These are phyloP conservation scores for Suillus subaureus DNA, from an alignment of 768 basidiomycete species.

Conservation along the genomic window DNA sequence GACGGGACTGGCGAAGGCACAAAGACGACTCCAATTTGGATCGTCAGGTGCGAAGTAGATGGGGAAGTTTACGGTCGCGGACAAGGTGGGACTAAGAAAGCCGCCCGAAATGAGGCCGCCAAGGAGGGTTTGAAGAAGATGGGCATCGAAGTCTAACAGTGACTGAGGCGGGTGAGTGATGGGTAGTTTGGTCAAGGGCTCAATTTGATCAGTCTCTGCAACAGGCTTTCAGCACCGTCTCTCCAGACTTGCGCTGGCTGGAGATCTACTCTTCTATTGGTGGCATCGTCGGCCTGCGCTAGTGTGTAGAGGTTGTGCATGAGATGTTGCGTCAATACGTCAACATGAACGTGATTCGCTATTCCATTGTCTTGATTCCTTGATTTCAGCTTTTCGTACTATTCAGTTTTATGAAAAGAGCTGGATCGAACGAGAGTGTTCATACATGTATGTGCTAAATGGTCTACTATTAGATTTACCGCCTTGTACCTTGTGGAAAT, in stretches of 20 bases:
- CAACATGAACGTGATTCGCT: background rate
- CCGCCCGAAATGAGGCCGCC: constrained; percentile 80
- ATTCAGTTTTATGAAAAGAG: background rate
- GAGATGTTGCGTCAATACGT: constrained; percentile 22
- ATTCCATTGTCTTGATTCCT: background rate
- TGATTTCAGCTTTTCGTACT: constrained; percentile 1
- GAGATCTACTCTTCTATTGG: constrained; percentile 17
- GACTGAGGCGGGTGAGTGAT: constrained; percentile 10
- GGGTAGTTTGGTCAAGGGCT: constrained; percentile 25
- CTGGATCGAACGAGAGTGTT: constrained; percentile 12
- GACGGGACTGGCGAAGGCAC: constrained; percentile 48
- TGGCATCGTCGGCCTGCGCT: constrained; percentile 45
- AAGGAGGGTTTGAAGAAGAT: constrained; percentile 67
- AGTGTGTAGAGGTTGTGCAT: constrained; percentile 66
- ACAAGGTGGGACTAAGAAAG: constrained; percentile 74
- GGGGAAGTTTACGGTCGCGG: constrained; percentile 63
- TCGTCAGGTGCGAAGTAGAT: constrained; percentile 63
- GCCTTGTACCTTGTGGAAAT: background rate
- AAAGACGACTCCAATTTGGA: constrained; percentile 78
- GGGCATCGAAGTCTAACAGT: constrained; percentile 49
- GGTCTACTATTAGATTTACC: constrained; percentile 11
- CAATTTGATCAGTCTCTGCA: background rate
- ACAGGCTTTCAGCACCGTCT: constrained; percentile 47
- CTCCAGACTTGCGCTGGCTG: constrained; percentile 63
- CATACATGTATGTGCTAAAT: constrained; percentile 3